phyloP scores from a whole-genome alignment of 1,139 yeast genomes.

The Debaryomycetaceae sp. region DNA sequence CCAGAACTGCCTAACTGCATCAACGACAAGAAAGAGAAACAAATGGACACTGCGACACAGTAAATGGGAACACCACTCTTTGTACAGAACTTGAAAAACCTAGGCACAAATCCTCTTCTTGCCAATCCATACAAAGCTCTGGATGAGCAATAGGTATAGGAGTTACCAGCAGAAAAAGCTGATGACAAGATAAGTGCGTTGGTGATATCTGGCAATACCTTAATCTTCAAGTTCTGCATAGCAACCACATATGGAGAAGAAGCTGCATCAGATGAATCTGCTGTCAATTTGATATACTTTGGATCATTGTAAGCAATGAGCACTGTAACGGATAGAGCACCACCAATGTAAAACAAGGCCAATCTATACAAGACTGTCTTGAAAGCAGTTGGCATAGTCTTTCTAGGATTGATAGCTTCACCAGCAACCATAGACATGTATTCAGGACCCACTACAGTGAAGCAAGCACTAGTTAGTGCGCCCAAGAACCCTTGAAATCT shows the following conservation, averaged over 20 bases:
- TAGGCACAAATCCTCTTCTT: slow-evolving; percentile 38
- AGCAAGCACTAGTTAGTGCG: slow-evolving; percentile 58
- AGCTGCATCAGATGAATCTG: slow-evolving; percentile 22
- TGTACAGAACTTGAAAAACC: slow-evolving; percentile 34
- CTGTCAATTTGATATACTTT: slow-evolving; percentile 22
- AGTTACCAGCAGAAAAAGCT: slow-evolving; percentile 45
- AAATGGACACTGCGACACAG: slow-evolving; percentile 36
- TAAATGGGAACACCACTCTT: slow-evolving; percentile 59
- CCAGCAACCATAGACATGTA: slow-evolving; percentile 83
- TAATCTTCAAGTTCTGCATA: slow-evolving; percentile 37
- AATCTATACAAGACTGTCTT: slow-evolving; percentile 73
- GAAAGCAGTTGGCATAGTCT: slow-evolving; percentile 74
- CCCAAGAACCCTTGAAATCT: slow-evolving; percentile 69
- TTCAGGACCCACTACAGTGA: slow-evolving; percentile 82
- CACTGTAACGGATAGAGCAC: slow-evolving; percentile 39
- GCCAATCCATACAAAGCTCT: slow-evolving; percentile 42
- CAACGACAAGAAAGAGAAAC: slow-evolving; percentile 32
- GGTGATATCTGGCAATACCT: slow-evolving; percentile 39
- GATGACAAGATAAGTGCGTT: slow-evolving; percentile 34
- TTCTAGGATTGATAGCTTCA: slow-evolving; percentile 74
- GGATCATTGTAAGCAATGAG: slow-evolving; percentile 43
- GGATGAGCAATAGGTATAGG: slow-evolving; percentile 43
- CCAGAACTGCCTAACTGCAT: slow-evolving; percentile 26
- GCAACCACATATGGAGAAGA: slow-evolving; percentile 46
- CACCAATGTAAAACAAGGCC: slow-evolving; percentile 61